Evolutionary conservation across 169 alveolate species (phyloP).

Genomic region (Toxoplasma gondii): DNA sequence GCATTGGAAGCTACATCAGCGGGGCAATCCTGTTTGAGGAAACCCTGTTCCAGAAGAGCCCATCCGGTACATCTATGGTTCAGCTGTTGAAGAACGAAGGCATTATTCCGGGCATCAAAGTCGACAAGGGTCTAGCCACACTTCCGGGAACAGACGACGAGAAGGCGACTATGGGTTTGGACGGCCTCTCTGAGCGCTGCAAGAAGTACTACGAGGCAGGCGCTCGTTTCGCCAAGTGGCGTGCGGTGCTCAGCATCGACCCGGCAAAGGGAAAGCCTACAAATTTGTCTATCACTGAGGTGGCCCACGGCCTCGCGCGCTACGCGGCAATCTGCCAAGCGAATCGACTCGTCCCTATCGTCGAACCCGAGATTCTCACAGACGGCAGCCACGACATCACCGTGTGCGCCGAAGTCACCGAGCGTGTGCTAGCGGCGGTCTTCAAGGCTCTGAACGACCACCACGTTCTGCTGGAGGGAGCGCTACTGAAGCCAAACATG

Average conservation of each 20-base stretch:
- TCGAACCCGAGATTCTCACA: constrained; percentile 98
- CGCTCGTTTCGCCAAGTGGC: constrained; percentile 99
- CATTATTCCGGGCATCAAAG: constrained; percentile 97
- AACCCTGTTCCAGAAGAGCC: constrained; percentile 95
- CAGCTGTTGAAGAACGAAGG: constrained; percentile 90
- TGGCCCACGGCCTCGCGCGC: constrained; percentile 98
- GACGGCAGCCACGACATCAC: constrained; percentile 98
- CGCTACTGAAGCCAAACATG: constrained; percentile 98
- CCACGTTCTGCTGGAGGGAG: constrained; percentile 97
- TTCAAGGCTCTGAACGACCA: constrained; percentile 95
- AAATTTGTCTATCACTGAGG: constrained; percentile 92
- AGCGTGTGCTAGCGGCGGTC: constrained; percentile 93
- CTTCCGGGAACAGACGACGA: constrained; percentile 94
- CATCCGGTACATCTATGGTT: constrained; percentile 88
- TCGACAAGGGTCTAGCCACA: constrained; percentile 94
- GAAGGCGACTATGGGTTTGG: constrained; percentile 92
- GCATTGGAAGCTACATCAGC: constrained; percentile 93
- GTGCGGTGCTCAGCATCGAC: constrained; percentile 97
- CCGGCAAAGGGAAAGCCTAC: constrained; percentile 90
- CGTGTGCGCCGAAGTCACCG: constrained; percentile 94
- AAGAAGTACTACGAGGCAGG: constrained; percentile 96
- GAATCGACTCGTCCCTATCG: constrained; percentile 98
- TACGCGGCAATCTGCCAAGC: constrained; percentile 97
- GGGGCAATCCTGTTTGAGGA: constrained; percentile 99
- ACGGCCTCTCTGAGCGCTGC: constrained; percentile 97